These are phyloP conservation scores for Exobasidium rhododendri DNA, from an alignment of 1,284 basidiomycete species.

Conservation along the genomic window DNA sequence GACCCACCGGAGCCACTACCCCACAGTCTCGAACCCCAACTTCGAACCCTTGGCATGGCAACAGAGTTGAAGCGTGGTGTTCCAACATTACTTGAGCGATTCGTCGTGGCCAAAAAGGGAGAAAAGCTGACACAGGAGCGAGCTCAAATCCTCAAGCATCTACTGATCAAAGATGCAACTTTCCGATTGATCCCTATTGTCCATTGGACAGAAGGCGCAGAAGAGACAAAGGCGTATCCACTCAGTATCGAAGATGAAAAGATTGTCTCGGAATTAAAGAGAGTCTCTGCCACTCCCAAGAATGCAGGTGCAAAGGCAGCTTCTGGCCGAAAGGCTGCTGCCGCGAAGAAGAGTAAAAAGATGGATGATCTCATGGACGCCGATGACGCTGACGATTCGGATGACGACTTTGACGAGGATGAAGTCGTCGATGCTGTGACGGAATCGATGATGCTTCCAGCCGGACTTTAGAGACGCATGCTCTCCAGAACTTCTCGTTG, in stretches of 20 bases:
- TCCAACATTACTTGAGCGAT: conserved; percentile 71
- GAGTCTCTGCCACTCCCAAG: conserved; percentile 6
- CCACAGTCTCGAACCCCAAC: conserved; percentile 92
- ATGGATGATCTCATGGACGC: conserved; percentile 20
- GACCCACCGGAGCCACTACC: conserved; percentile 69
- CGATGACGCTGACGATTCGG: conserved; percentile 25
- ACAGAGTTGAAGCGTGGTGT: conserved; percentile 83
- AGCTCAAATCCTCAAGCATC: conserved; percentile 53
- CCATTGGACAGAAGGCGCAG: conserved; percentile 44
- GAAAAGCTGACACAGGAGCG: conserved; percentile 70
- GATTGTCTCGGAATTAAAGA: conserved; percentile 21
- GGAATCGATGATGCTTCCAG: conserved; percentile 44
- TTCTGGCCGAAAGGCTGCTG: conserved; percentile 7
- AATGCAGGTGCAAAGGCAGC: neutral
- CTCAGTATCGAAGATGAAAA: conserved; percentile 28
- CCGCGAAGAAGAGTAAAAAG: conserved; percentile 16
- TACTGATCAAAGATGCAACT: conserved; percentile 46
- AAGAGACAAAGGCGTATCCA: conserved; percentile 17
- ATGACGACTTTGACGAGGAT: conserved; percentile 26
- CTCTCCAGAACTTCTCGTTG: too few species aligned
- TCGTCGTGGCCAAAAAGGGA: conserved; percentile 79
- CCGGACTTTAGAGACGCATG: conserved; percentile 23
- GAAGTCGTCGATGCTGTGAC: conserved; percentile 34
- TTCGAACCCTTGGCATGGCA: conserved; percentile 82
- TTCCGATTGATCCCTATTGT: conserved; percentile 51